Base-by-base conservation (phyloP, 495 filamentous ascomycete species). In the Daldinia grandis region DNA sequence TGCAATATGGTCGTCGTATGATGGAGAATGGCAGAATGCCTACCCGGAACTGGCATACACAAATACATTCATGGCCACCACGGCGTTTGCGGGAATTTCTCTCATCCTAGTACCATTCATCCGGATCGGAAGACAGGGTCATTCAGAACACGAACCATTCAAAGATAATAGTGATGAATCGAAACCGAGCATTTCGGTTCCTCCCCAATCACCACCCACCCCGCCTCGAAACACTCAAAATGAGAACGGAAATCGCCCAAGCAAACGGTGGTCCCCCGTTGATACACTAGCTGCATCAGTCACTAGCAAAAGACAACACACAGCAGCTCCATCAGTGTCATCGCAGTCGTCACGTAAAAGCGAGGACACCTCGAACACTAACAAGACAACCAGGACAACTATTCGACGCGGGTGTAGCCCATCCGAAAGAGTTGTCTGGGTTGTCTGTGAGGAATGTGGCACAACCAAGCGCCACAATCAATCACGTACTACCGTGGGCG, bases 21-120 rank as follows among this genome's bases (percentile, higher is more conserved):
- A 67, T 31, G 66, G 59, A 47, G 72, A 66, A 17, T 61, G 28
- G 21, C 54, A 59, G n/a, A 47, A 51, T 60, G 55, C 47, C 37
- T 57, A 72, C 24, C 68, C 75, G 17, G 74, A 73, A 54, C 30
- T 72, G 19, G 69, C 77, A 25, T 80, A 78, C 54, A 76, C 74
- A n/a, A 76, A 76, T 44, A 78, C 76, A 5, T 80, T 78, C 64
- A 73, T 80, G 24, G 70, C 77, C 15, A 74, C 76, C 6, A 69
- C 77, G 5, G 42, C 74, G 0, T 79, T 80, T 42, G 71, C 78
- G 0, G 64, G 71, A 1, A 44, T 76, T 27, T 64, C 76, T 4
- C 68, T 80, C 5, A 19, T 76, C 12, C 63, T 79, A 15, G 66
- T 78, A 27, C 78, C 78, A 6, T 80, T 80, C 47, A 76, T 79